Base-by-base conservation (phyloP, 805 yeast genomes). In the Kodamaea nitidulidarum region DNA sequence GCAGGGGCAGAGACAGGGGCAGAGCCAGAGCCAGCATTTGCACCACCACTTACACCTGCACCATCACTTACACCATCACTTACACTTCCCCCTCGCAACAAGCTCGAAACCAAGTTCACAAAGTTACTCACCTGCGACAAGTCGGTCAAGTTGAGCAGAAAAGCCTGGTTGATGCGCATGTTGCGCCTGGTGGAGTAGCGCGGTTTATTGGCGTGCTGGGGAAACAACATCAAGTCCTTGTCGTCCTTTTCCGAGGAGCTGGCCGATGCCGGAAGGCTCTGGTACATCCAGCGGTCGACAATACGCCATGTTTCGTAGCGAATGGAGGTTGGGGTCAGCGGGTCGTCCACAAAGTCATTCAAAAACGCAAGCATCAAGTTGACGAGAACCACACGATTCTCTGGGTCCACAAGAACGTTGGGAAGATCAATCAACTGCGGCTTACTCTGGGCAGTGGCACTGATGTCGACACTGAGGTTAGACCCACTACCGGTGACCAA, bases 221-320 rank as follows among this genome's bases (percentile, higher is more conserved):
- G 38, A n/a, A 38, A 26, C 15, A 36, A 15, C 22, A 40, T 31
- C 17, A 36, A 38, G 6, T 38, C 41, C 15, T 32, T 38, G 8
- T 25, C 41, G 15, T 32, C 36, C 15, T 32, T 32, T 4, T 33
- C 38, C 11, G 31, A 16, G 12, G 33, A 7, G 15, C 27, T 27
- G 15, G 45, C 20, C n/a, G 45, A 51, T 5, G 20, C 16, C 21
- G 32, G 29, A 46, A 47, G 12, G 20, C 57, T 51, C 33, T 65
- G 69, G 47, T 81, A 83, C 5, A 86, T 61, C 84, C 95, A 82
- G 3, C 68, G 57, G 50, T 88, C 96, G 6, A 88, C 44, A 5
- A 73, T 60, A n/a, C 60, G 60, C 96, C 96, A 88, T 11, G 85
- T 67, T 30, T 63, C 65, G 16, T 60, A 53, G 46, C 80, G 72